These are phyloP conservation scores for Nannizziopsis barbatae DNA, from an alignment of 2,329 filamentous ascomycete species.

Conservation along the genomic window DNA sequence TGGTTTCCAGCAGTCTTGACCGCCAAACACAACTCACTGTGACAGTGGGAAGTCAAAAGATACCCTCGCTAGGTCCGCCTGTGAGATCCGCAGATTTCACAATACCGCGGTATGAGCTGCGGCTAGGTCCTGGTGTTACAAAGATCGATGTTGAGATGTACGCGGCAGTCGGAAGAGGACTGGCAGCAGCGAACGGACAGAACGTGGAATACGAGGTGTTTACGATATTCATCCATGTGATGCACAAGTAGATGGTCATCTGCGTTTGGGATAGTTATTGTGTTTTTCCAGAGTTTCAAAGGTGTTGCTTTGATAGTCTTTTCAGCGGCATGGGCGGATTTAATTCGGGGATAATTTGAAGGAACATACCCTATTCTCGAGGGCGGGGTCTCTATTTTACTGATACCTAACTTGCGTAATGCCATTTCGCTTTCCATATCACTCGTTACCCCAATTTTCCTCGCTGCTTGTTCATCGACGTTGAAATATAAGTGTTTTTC, in stretches of 20 bases:
- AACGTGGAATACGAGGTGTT: conserved; percentile 61
- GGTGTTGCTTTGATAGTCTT: background rate
- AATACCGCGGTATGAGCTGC: conserved; percentile 64
- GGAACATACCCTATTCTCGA: background rate
- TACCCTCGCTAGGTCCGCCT: conserved; percentile 51
- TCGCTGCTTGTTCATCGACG: no score
- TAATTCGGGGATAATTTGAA: background rate
- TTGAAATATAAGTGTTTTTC: no score
- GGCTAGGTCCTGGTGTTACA: conserved; percentile 61
- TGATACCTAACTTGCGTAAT: no score
- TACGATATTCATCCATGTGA: conserved; percentile 62
- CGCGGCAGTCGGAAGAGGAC: conserved; percentile 53
- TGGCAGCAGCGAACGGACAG: conserved; percentile 49
- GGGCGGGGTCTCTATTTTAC: background rate
- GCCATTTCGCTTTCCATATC: no score
- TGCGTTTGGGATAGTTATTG: background rate
- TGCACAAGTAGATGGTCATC: conserved; percentile 21
- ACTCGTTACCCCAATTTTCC: no score
- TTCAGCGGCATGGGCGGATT: conserved; percentile 7
- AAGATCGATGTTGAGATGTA: conserved; percentile 68
- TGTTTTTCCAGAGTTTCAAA: background rate
- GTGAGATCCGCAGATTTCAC: conserved; percentile 40
- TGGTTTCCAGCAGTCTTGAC: conserved; percentile 52
- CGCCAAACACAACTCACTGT: conserved; percentile 70
- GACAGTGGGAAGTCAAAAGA: conserved; percentile 52